Base-by-base conservation (phyloP, 2,329 filamentous ascomycete genomes). In the Phaeosphaeriaceae sp. region DNA sequence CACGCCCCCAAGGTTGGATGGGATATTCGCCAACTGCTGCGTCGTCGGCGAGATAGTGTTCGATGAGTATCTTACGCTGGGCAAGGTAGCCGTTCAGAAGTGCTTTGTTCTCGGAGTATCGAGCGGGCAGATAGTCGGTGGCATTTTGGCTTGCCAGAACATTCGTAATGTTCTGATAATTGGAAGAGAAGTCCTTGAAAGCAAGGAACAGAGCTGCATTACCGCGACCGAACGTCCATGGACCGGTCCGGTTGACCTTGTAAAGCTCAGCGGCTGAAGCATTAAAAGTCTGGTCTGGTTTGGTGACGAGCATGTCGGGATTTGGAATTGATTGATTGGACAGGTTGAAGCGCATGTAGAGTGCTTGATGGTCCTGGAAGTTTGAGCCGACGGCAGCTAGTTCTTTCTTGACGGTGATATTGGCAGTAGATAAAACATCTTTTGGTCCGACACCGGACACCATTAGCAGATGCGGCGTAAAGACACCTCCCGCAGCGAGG, bases 401-500 rank as follows among this genome's bases (percentile, higher is more conserved):
- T 19, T 67, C 58, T n/a, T 61, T 51, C 33, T 54, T 57, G 2
- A 58, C 41, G 0, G 21, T 4, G 10, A 69, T 66, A 0, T 47
- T 48, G n/a, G 56, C 50, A n/a, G 53, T 48, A 5, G 42, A 41
- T 11, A 65, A 51, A 2, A 57, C 22, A 3, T 57, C 54, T 22
- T 53, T 51, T 1, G 61, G 7, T 3, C 87, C 87, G 27, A 89
- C 81, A 0, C 87, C 87, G 0, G 85, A 87, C 1, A 88, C 75
- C 64, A 89, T 86, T 1, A 89, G 78, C 2, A 89, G 70, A 67
- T 88, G 84, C 0, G 88, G 86, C 0, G 86, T 86, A 58, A 86
- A 80, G n/a, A 89, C 76, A 7, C 61, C 46, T 21, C 79, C 82
- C 1, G 87, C 87, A 1, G 85, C 85, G 1, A 89, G 67, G 25